A percentile compares a stretch with the other conserved stretches of the same genome.
Evolutionary conservation across 2,329 filamentous ascomycete species (phyloP).

Genomic region (Fusarium sp.): DNA sequence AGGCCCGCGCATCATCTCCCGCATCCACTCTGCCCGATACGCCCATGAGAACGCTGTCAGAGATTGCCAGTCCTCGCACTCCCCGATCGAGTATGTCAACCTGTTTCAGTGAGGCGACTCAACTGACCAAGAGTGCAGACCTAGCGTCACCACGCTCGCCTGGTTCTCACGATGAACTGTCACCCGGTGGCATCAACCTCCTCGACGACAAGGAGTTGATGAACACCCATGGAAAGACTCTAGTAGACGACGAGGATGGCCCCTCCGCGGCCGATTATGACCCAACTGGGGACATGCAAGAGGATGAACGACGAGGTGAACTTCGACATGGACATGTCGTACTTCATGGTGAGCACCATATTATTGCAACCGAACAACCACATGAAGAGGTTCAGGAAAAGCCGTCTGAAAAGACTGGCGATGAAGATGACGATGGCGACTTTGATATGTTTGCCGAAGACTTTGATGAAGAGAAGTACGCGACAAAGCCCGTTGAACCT

Average conservation of each 20-base stretch:
- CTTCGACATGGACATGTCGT: conserved; percentile 65
- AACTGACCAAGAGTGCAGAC: conserved; percentile 45
- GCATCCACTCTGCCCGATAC: conserved; percentile 58
- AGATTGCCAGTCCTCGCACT: conserved; percentile 55
- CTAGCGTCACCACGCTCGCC: conserved; percentile 54
- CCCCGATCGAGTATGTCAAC: conserved; percentile 57
- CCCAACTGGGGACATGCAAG: conserved; percentile 85
- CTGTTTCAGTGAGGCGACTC: not conserved
- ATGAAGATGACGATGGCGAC: conserved; percentile 61
- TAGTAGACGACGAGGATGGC: conserved; percentile 65
- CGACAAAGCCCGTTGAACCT: conserved; percentile 55
- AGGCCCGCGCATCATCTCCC: conserved; percentile 61
- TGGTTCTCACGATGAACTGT: conserved; percentile 60
- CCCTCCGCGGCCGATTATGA: conserved; percentile 95
- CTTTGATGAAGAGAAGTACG: conserved; percentile 71
- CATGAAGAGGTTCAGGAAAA: conserved; percentile 41
- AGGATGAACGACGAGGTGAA: conserved; percentile 77
- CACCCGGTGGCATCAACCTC: conserved; percentile 68
- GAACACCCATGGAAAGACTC: conserved; percentile 62
- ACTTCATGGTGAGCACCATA: conserved; percentile 56
- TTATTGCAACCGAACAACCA: conserved; percentile 39
- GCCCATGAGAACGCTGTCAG: conserved; percentile 46
- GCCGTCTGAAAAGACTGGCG: conserved; percentile 38
- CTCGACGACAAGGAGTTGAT: conserved; percentile 72
- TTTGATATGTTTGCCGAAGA: conserved; percentile 92